Conservation (phyloP, 192 early-diverging fungal genomes). For the Gigaspora rosea region DNA sequence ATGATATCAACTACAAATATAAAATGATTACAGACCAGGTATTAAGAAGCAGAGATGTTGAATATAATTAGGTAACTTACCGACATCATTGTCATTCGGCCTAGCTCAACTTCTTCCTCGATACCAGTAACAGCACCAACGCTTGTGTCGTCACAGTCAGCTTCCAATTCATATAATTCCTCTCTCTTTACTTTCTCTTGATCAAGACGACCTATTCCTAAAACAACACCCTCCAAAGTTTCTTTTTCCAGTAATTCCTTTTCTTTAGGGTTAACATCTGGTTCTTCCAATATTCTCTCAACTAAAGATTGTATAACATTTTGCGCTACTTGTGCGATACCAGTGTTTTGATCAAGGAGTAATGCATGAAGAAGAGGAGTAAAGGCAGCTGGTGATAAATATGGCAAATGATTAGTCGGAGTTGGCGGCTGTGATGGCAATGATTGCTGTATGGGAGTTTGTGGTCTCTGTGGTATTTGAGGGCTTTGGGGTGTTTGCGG, state of each 20-base stretch:
- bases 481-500: conserved; percentile 19
- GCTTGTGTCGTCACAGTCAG: conserved; percentile 21
- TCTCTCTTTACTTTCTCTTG: conserved; percentile 22
- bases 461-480: conserved; percentile 28
- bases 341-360: conserved; percentile 58
- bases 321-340: conserved; percentile 50
- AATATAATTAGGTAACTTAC: conserved; percentile 24
- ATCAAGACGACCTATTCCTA: conserved; percentile 47
- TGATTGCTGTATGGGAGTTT: conserved; percentile 23
- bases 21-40: background rate
- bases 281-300: conserved; percentile 39
- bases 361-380: conserved; percentile 49
- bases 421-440: conserved; percentile 20
- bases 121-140: conserved; percentile 31
- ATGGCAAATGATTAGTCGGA: conserved; percentile 25
- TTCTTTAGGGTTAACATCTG: conserved; percentile 24
- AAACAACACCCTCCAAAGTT: conserved; percentile 52
- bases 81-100: conserved; percentile 46
- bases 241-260: conserved; percentile 50
- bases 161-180: conserved; percentile 30
- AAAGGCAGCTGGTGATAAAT: conserved; percentile 45
- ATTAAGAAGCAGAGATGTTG: background rate
- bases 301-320: conserved; percentile 48
- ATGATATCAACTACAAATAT: conserved; percentile 48
- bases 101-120: conserved; percentile 45